Conservation (phyloP, 768 basidiomycete genomes). For the Lactarius quietus region DNA sequence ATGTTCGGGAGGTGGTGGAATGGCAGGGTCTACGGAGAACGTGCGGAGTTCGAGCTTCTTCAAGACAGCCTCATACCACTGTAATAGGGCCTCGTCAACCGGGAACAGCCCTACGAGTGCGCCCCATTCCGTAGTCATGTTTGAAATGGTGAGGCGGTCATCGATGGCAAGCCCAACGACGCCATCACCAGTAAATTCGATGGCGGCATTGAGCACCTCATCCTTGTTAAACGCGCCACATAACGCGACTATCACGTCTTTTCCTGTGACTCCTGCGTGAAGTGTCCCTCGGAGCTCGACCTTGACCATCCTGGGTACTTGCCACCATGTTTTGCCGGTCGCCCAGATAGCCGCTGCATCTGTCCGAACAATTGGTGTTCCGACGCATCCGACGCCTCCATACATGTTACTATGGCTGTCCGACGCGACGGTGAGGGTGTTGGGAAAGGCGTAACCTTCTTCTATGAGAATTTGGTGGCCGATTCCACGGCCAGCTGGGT, state of each 20-base stretch:
- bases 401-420: conserved; percentile 99
- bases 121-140: conserved; percentile 99
- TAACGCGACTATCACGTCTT: conserved; percentile 96
- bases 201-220: conserved; percentile 93
- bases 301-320: conserved; percentile 93
- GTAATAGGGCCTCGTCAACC: conserved; percentile 72
- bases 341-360: conserved; percentile 97
- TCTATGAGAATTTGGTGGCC: conserved; percentile 97
- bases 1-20: conserved; percentile 73
- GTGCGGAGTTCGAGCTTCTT: conserved; percentile 72
- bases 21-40: conserved; percentile 54
- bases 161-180: conserved; percentile 75
- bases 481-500: conserved; percentile 95
- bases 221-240: conserved; percentile 96
- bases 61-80: conserved; percentile 81
- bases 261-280: conserved; percentile 89
- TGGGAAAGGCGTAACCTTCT: conserved; percentile 97
- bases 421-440: conserved; percentile 92
- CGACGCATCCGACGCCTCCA: conserved; percentile 94
- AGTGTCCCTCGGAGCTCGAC: conserved; percentile 85
- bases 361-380: conserved; percentile 95
- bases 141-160: conserved; percentile 94
- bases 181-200: conserved; percentile 94
- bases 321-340: conserved; percentile 99
- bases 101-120: conserved; percentile 96